phyloP scores from a whole-genome alignment of 2,329 filamentous ascomycete species.

The Whalleya microplaca region DNA sequence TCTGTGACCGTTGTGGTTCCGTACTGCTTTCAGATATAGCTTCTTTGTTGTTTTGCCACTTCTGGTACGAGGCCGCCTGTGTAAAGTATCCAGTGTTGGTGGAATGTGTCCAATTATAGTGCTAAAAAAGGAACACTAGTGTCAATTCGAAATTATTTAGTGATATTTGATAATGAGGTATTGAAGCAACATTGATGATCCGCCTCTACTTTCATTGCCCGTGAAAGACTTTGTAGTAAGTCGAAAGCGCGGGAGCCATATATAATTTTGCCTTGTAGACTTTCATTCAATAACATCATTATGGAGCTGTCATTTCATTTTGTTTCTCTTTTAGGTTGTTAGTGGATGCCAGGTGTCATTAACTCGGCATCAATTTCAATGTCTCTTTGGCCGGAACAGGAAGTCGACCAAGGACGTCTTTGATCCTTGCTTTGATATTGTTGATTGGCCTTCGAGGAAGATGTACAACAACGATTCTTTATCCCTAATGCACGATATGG shows the following conservation, averaged over 20 bases:
- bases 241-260: slow-evolving; percentile 13
- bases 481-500: slow-evolving; percentile 31
- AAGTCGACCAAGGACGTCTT: slow-evolving; percentile 23
- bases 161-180: slow-evolving; percentile 13
- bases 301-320: slow-evolving; percentile 1
- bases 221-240: slow-evolving; percentile 6
- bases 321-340: slow-evolving; percentile 1
- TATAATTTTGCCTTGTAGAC: slow-evolving; percentile 6
- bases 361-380: background rate
- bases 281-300: slow-evolving; percentile 10
- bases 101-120: background rate
- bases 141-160: background rate
- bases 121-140: background rate
- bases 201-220: slow-evolving; percentile 3
- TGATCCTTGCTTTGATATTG: slow-evolving; percentile 32
- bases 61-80: background rate
- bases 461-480: slow-evolving; percentile 35
- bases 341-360: slow-evolving; percentile 6
- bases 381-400: slow-evolving; percentile 30
- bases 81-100: background rate
- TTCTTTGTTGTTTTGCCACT: slow-evolving; percentile 4
- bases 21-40: background rate
- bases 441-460: slow-evolving; percentile 16
- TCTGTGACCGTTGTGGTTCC: background rate
- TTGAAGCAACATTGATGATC: slow-evolving; percentile 6